Percentiles rank a stretch among this genome's conserved stretches.
These are phyloP conservation scores for Linderina pennispora DNA, from an alignment of 192 early-diverging fungal species.

Conservation along the genomic window DNA sequence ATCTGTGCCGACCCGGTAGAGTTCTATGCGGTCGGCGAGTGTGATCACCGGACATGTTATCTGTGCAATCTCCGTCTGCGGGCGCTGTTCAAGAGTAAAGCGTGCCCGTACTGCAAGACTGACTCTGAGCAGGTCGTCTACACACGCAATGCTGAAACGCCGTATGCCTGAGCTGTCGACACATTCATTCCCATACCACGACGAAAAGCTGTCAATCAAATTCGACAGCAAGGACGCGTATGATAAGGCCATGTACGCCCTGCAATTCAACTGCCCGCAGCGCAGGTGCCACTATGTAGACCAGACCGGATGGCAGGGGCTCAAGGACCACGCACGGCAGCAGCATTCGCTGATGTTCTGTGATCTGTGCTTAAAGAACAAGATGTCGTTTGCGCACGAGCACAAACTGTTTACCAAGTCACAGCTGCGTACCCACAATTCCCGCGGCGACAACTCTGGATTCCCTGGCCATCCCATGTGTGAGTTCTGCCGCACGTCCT, in stretches of 20 bases:
- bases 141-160: conserved; percentile 56
- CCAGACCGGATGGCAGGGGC: conserved; percentile 71
- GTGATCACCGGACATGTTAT: conserved; percentile 93
- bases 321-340: conserved; percentile 76
- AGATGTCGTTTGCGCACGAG: conserved; percentile 92
- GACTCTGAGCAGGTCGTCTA: conserved; percentile 75
- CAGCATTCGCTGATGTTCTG: conserved; percentile 74
- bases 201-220: conserved; percentile 61
- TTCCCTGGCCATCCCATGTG: conserved; percentile 87
- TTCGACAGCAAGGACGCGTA: conserved; percentile 74
- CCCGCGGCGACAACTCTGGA: conserved; percentile 63
- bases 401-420: conserved; percentile 74
- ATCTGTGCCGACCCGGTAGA: conserved; percentile 84
- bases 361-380: conserved; percentile 81
- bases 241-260: conserved; percentile 62
- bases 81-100: conserved; percentile 77
- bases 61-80: conserved; percentile 86
- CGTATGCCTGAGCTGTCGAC: conserved; percentile 50
- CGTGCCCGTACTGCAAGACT: conserved; percentile 90
- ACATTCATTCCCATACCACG: conserved; percentile 51
- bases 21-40: conserved; percentile 78
- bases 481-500: conserved; percentile 75
- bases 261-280: conserved; percentile 87
- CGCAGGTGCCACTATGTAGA: conserved; percentile 67
- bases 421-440: conserved; percentile 74